phyloP scores from a whole-genome alignment of 352 stramenopile species.

The Globisporangium iwayamae region DNA sequence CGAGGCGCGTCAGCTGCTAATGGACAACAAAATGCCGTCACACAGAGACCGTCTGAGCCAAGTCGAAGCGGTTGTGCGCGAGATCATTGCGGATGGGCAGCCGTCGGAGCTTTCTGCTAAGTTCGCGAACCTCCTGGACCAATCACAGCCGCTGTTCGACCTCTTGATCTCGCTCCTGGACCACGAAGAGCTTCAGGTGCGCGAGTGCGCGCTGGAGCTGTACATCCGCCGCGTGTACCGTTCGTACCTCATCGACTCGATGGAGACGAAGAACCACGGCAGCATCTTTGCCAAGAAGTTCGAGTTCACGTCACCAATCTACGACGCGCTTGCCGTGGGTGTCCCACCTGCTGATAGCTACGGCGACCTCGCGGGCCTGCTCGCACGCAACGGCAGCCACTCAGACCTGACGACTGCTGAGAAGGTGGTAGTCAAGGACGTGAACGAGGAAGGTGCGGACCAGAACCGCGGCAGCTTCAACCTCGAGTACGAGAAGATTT shows the following conservation, averaged over 20 bases:
- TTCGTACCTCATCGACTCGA: conserved; percentile 83
- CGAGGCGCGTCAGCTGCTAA: conserved; percentile 93
- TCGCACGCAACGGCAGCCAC: conserved; percentile 62
- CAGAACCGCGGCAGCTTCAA: conserved; percentile 37
- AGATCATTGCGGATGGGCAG: conserved; percentile 55
- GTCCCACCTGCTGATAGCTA: conserved; percentile 78
- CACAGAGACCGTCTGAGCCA: conserved; percentile 89
- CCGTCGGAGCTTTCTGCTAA: conserved; percentile 49
- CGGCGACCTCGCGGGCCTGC: conserved; percentile 71
- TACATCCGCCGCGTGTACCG: conserved; percentile 86
- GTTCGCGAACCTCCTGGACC: conserved; percentile 65
- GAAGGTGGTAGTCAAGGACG: conserved; percentile 22
- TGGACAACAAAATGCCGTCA: conserved; percentile 96
- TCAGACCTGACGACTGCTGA: conserved; percentile 24
- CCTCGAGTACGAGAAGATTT: conserved; percentile 75
- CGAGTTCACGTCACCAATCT: conserved; percentile 79
- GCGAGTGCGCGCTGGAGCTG: conserved; percentile 72
- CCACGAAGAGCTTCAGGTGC: conserved; percentile 61
- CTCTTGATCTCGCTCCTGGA: conserved; percentile 78
- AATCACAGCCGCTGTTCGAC: conserved; percentile 84
- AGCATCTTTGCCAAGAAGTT: conserved; percentile 84
- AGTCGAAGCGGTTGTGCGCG: conserved; percentile 67
- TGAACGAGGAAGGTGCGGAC: conserved; percentile 11
- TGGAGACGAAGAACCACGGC: conserved; percentile 59
- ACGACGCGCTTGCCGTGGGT: conserved; percentile 73